Evolutionary conservation across 768 basidiomycete species (phyloP).

Genomic region (Sporobolomyces phaffii): DNA sequence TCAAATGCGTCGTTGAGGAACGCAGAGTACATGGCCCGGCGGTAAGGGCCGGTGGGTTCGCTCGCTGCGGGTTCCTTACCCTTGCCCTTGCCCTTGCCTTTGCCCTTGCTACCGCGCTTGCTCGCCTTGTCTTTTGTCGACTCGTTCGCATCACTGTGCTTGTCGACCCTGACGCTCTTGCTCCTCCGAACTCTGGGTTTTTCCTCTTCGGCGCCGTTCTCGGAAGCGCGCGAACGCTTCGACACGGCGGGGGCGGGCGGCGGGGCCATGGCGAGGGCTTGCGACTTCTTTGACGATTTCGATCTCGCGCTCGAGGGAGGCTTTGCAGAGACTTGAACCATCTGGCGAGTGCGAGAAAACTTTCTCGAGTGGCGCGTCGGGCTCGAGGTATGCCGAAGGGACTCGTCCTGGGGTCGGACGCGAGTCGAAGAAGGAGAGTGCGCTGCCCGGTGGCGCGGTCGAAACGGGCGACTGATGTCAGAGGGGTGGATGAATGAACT

Average conservation of each 20-base stretch:
- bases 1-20: slow-evolving; percentile 75
- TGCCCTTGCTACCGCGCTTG: not conserved
- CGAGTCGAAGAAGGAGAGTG: not conserved
- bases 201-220: slow-evolving; percentile 2
- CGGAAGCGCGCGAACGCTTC: slow-evolving; percentile 1
- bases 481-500: no score
- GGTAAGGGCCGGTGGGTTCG: slow-evolving; percentile 1
- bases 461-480: not conserved
- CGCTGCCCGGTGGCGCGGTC: not conserved
- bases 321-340: not conserved
- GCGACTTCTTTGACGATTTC: not conserved
- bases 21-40: slow-evolving; percentile 67
- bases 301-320: not conserved
- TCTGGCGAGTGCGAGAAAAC: not conserved
- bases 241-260: not conserved
- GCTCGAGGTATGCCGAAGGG: no score
- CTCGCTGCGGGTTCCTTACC: not conserved
- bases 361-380: no score
- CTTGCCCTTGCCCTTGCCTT: slow-evolving; percentile 6
- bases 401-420: no score
- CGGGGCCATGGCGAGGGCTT: not conserved
- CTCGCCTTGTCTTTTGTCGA: not conserved
- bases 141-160: not conserved
- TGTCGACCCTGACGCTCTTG: not conserved
- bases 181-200: not conserved